These are phyloP conservation scores for Gossypium davidsonii DNA, from an alignment of 441 rosid species.

Conservation along the genomic window DNA sequence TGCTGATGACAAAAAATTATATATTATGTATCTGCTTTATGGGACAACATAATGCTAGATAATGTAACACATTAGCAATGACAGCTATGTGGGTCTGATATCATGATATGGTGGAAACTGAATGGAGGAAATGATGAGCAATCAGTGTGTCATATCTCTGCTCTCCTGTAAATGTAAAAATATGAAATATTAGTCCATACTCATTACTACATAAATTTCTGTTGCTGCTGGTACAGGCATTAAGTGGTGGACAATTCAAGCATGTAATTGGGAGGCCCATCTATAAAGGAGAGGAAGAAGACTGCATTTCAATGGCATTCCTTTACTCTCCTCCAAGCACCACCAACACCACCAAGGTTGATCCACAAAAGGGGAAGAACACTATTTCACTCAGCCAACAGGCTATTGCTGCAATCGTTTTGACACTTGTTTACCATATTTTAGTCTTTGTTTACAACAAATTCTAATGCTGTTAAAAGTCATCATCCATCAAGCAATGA, in stretches of 20 bases:
- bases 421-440: constrained; percentile 46
- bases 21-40: background rate
- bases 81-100: constrained; percentile 1
- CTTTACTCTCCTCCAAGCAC: constrained; percentile 36
- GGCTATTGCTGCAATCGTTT: constrained; percentile 36
- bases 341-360: background rate
- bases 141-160: background rate
- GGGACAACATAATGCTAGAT: constrained; percentile 10
- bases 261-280: constrained; percentile 68
- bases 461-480: constrained; percentile 15
- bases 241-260: constrained; percentile 62
- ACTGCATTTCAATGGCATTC: constrained; percentile 55
- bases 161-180: background rate
- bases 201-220: background rate
- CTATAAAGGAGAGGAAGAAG: constrained; percentile 31
- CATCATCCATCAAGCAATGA: background rate
- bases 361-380: constrained; percentile 21
- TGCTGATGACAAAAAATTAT: background rate
- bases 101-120: background rate
- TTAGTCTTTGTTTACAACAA: constrained; percentile 30
- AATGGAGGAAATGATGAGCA: background rate
- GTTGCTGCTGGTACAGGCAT: constrained; percentile 20
- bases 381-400: constrained; percentile 54
- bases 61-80: background rate
- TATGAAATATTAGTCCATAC: background rate